These are phyloP conservation scores for Firmiana major DNA, from an alignment of 345 rosid species.

Conservation along the genomic window DNA sequence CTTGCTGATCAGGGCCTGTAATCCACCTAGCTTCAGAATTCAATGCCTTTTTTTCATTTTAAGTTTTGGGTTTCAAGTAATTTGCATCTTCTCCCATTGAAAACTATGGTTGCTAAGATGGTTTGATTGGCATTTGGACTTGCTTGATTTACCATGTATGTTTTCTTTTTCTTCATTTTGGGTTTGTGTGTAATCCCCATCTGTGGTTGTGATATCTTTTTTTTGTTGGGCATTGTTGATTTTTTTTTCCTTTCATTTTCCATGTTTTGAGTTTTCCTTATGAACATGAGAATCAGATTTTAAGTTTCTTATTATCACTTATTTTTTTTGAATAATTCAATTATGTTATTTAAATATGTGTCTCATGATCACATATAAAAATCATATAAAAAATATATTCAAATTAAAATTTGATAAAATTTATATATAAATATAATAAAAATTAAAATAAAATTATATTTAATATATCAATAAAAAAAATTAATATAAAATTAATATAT, in stretches of 20 bases:
- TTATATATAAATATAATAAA: too few species aligned
- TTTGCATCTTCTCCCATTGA: conserved; percentile 23
- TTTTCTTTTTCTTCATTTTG: neutral
- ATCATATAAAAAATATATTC: too few species aligned
- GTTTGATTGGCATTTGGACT: neutral
- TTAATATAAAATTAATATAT: too few species aligned
- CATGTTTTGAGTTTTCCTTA: neutral
- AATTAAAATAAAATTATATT: too few species aligned
- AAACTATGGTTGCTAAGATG: neutral
- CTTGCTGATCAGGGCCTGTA: conserved; percentile 71
- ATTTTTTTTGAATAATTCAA: neutral
- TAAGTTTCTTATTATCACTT: neutral
- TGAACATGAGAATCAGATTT: neutral
- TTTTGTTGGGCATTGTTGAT: neutral
- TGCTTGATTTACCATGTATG: neutral
- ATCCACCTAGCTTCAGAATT: neutral
- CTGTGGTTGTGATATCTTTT: neutral
- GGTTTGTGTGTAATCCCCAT: neutral
- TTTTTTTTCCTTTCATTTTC: neutral
- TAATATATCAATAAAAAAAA: too few species aligned
- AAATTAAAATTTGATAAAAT: too few species aligned
- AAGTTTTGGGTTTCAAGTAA: conserved; percentile 17
- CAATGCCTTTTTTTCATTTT: neutral
- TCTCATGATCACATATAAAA: too few species aligned
- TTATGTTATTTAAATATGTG: too few species aligned